phyloP scores from a whole-genome alignment of 441 rosid genomes.

The Pelargonium citronellum region DNA sequence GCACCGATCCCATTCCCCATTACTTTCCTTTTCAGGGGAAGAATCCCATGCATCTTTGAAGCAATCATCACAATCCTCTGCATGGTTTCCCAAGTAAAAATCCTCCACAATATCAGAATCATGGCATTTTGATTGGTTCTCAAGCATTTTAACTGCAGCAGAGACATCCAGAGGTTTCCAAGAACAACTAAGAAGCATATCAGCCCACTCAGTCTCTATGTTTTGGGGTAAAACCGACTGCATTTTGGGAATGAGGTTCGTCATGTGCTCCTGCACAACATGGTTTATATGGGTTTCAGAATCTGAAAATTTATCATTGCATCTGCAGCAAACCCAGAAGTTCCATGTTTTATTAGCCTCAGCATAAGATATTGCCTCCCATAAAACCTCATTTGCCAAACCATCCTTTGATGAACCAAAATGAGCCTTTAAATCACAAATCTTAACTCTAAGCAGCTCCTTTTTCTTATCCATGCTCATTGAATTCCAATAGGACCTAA shows the following conservation, averaged over 20 bases:
- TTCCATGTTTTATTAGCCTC: slow-evolving; percentile 63
- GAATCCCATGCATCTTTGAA: slow-evolving; percentile 82
- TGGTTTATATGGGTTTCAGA: slow-evolving; percentile 69
- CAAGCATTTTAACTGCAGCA: slow-evolving; percentile 50
- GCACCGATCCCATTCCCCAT: slow-evolving; percentile 27
- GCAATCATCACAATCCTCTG: slow-evolving; percentile 53
- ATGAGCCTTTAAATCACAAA: slow-evolving; percentile 54
- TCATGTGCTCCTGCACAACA: slow-evolving; percentile 70
- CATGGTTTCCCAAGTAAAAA: slow-evolving; percentile 31
- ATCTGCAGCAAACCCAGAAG: slow-evolving; percentile 72
- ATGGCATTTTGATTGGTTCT: slow-evolving; percentile 37
- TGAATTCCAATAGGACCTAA: slow-evolving; percentile 61
- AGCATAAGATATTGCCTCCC: slow-evolving; percentile 52
- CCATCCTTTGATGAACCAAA: slow-evolving; percentile 55
- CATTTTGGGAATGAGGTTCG: slow-evolving; percentile 61
- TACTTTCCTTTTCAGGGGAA: slow-evolving; percentile 47
- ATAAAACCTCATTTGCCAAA: slow-evolving; percentile 45
- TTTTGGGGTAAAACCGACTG: slow-evolving; percentile 71
- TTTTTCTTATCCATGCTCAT: slow-evolving; percentile 51
- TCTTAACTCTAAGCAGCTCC: slow-evolving; percentile 52
- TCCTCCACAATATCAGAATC: slow-evolving; percentile 36
- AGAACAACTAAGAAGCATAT: slow-evolving; percentile 57
- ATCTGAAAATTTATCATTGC: slow-evolving; percentile 53
- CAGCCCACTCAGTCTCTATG: slow-evolving; percentile 58
- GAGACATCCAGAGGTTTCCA: slow-evolving; percentile 88